These are phyloP conservation scores for Morella rubra DNA, from an alignment of 306 rosid genomes.

Conservation along the genomic window DNA sequence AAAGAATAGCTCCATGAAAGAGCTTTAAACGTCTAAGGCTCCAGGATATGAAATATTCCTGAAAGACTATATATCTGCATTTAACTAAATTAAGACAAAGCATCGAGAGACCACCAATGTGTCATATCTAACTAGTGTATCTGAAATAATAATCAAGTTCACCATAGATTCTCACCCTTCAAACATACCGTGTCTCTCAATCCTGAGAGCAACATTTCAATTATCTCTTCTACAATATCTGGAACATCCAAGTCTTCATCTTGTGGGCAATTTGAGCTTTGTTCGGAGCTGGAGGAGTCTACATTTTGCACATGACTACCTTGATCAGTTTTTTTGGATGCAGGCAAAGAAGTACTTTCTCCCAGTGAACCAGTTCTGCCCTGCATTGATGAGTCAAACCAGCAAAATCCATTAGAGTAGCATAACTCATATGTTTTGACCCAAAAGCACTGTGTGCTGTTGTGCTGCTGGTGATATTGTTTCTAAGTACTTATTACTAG, in stretches of 20 bases:
- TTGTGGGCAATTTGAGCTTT: slow-evolving; percentile 40
- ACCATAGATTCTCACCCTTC: slow-evolving; percentile 43
- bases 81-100: slow-evolving; percentile 19
- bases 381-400: slow-evolving; percentile 40
- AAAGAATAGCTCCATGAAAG: slow-evolving; percentile 12
- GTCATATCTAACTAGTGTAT: slow-evolving; percentile 10
- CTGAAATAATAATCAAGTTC: slow-evolving; percentile 29
- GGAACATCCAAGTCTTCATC: slow-evolving; percentile 94
- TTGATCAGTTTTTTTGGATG: slow-evolving; percentile 40
- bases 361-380: slow-evolving; percentile 67
- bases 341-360: slow-evolving; percentile 46
- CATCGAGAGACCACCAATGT: slow-evolving; percentile 9
- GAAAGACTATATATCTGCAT: slow-evolving; percentile 19
- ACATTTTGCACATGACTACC: slow-evolving; percentile 33
- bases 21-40: slow-evolving; percentile 21
- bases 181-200: slow-evolving; percentile 88
- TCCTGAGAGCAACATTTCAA: slow-evolving; percentile 87
- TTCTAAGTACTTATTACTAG: no score
- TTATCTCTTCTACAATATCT: slow-evolving; percentile 89
- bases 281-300: slow-evolving; percentile 33
- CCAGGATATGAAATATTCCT: slow-evolving; percentile 19
- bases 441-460: no score
- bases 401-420: slow-evolving; percentile 3
- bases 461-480: no score
- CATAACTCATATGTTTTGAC: no score